phyloP scores from a whole-genome alignment of 2,329 filamentous ascomycete species.

The Aureobasidium sp. region DNA sequence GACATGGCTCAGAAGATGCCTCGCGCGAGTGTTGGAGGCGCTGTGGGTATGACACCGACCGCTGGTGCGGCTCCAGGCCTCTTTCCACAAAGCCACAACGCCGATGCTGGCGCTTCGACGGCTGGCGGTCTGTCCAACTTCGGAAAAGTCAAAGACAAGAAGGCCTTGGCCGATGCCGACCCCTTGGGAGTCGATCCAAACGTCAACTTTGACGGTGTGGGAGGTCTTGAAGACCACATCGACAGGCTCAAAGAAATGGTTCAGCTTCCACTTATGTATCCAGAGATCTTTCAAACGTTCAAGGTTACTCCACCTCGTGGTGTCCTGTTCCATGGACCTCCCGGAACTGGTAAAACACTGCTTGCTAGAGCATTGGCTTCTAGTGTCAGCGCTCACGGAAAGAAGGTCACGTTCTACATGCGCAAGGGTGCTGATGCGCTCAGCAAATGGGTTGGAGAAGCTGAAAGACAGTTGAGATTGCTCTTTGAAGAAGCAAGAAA shows the following conservation, averaged over 20 bases:
- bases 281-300: slow-evolving; percentile 85
- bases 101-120: slow-evolving; percentile 47
- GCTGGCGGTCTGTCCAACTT: slow-evolving; percentile 66
- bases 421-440: slow-evolving; percentile 95
- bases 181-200: slow-evolving; percentile 87
- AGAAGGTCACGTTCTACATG: slow-evolving; percentile 99
- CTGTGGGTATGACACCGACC: slow-evolving; percentile 58
- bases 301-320: slow-evolving; percentile 90
- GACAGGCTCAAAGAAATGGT: slow-evolving; percentile 99
- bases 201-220: slow-evolving; percentile 90
- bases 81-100: slow-evolving; percentile 51
- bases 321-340: slow-evolving; percentile 93
- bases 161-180: slow-evolving; percentile 86
- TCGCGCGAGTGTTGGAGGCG: slow-evolving; percentile 46
- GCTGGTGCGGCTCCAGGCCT: slow-evolving; percentile 45
- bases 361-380: slow-evolving; percentile 88
- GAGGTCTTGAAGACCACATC: slow-evolving; percentile 86
- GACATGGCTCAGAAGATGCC: slow-evolving; percentile 63
- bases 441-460: slow-evolving; percentile 98
- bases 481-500: slow-evolving; percentile 94
- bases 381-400: slow-evolving; percentile 78
- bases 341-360: slow-evolving; percentile 96
- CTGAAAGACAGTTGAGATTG: slow-evolving; percentile 86
- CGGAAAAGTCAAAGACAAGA: slow-evolving; percentile 88
- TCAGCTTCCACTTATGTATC: slow-evolving; percentile 84